A percentile compares a stretch with the other conserved stretches of the same genome.
These are phyloP conservation scores for Fagopyrum tataricum DNA, from an alignment of 148 eudicot species.

Conservation along the genomic window DNA sequence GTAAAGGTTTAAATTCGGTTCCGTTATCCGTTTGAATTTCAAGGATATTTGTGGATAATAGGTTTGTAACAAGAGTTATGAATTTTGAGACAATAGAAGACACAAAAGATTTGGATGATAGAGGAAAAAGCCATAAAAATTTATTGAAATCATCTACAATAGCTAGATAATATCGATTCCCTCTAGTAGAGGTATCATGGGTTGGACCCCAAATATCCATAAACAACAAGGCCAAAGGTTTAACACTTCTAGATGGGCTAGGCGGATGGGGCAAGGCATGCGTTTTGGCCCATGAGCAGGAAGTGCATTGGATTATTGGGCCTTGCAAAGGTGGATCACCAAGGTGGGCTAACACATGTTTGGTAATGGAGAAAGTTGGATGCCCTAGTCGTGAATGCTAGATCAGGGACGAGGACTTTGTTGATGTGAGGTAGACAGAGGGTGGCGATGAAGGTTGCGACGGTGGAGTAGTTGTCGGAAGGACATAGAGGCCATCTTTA, in stretches of 20 bases:
- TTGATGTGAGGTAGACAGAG: not conserved
- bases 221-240: not conserved
- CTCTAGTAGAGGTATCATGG: no score
- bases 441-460: not conserved
- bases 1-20: no score
- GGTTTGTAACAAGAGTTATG: no score
- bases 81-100: no score
- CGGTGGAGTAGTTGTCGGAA: not conserved
- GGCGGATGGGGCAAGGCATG: not conserved
- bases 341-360: not conserved
- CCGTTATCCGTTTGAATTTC: no score
- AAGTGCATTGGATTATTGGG: not conserved
- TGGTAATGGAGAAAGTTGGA: not conserved
- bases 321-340: not conserved
- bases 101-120: no score
- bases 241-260: not conserved
- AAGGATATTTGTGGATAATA: no score
- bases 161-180: no score
- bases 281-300: not conserved
- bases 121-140: not conserved
- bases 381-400: not conserved
- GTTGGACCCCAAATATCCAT: not conserved
- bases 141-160: no score
- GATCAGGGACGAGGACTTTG: not conserved
- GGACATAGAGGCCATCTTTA: not conserved